phyloP scores from a whole-genome alignment of 2,329 filamentous ascomycete genomes.

The Hypoxylon sp. region DNA sequence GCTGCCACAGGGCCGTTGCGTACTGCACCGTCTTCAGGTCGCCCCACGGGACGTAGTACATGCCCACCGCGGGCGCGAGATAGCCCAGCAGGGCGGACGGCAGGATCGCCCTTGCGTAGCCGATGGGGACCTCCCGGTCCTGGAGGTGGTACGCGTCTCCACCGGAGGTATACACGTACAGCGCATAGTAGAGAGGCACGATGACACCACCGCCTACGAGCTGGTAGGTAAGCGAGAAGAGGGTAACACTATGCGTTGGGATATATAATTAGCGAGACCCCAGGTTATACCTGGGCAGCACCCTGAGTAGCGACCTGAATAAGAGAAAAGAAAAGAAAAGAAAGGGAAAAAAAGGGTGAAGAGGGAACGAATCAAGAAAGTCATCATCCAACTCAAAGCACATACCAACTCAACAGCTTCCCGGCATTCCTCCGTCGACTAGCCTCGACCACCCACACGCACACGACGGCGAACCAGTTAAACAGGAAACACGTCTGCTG shows the following conservation, averaged over 20 bases:
- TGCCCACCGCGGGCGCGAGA: slow-evolving; percentile 43
- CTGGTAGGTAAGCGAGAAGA: slow-evolving; percentile 46
- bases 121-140: slow-evolving; percentile 37
- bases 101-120: slow-evolving; percentile 43
- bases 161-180: slow-evolving; percentile 33
- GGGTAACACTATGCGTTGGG: slow-evolving; percentile 36
- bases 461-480: slow-evolving; percentile 45
- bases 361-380: not conserved
- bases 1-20: slow-evolving; percentile 47
- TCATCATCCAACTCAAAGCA: slow-evolving; percentile 6
- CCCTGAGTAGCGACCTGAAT: too few species aligned
- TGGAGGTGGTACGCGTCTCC: slow-evolving; percentile 38
- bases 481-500: slow-evolving; percentile 49
- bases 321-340: not conserved
- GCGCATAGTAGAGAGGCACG: slow-evolving; percentile 46
- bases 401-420: slow-evolving; percentile 46
- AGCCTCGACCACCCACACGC: slow-evolving; percentile 46
- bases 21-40: slow-evolving; percentile 38
- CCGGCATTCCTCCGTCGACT: slow-evolving; percentile 40
- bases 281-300: too few species aligned
- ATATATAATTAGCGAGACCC: not conserved
- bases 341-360: not conserved
- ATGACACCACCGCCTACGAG: slow-evolving; percentile 44
- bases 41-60: slow-evolving; percentile 44
- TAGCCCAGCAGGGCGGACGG: slow-evolving; percentile 43